Evolutionary conservation across 2,329 filamentous ascomycete genomes (phyloP).

Genomic region (Aspergillus viridinutans): DNA sequence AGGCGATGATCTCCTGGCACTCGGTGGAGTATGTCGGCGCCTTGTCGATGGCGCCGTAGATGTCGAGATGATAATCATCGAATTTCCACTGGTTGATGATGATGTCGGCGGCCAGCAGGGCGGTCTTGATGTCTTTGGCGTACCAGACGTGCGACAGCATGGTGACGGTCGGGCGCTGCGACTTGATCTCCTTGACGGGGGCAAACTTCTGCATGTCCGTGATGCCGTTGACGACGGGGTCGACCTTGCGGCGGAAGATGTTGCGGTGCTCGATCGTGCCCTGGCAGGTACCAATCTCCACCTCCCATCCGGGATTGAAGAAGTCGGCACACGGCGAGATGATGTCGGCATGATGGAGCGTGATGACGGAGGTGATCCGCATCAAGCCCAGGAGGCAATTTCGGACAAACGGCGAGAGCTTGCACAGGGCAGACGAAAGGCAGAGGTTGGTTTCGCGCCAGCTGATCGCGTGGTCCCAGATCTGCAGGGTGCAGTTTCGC

Average conservation of each 20-base stretch:
- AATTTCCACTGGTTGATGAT: constrained; percentile 65
- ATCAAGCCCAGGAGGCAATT: constrained; percentile 47
- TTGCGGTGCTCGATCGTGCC: constrained; percentile 55
- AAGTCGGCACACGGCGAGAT: constrained; percentile 56
- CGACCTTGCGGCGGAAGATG: constrained; percentile 56
- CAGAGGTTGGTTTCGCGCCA: constrained; percentile 55
- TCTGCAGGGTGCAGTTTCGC: constrained; percentile 56
- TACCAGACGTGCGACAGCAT: constrained; percentile 58
- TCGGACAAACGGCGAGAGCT: constrained; percentile 48
- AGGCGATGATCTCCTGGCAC: constrained; percentile 55
- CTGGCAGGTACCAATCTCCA: constrained; percentile 57
- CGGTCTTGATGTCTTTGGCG: constrained; percentile 61
- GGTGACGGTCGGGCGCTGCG: constrained; percentile 57
- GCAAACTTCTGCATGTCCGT: constrained; percentile 61
- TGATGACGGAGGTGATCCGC: constrained; percentile 45
- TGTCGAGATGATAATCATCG: constrained; percentile 58
- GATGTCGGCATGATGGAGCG: constrained; percentile 56
- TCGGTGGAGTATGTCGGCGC: constrained; percentile 58
- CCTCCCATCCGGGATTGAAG: constrained; percentile 62
- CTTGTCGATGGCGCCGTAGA: constrained; percentile 62
- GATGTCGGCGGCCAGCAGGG: constrained; percentile 60
- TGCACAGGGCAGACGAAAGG: constrained; percentile 48
- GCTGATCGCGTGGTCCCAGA: constrained; percentile 62
- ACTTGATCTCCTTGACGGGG: constrained; percentile 56
- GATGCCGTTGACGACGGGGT: constrained; percentile 63